A percentile compares a stretch with the other conserved stretches of the same genome.
These are phyloP conservation scores for Auriculariales sp. DNA, from an alignment of 768 basidiomycete species.

Conservation along the genomic window DNA sequence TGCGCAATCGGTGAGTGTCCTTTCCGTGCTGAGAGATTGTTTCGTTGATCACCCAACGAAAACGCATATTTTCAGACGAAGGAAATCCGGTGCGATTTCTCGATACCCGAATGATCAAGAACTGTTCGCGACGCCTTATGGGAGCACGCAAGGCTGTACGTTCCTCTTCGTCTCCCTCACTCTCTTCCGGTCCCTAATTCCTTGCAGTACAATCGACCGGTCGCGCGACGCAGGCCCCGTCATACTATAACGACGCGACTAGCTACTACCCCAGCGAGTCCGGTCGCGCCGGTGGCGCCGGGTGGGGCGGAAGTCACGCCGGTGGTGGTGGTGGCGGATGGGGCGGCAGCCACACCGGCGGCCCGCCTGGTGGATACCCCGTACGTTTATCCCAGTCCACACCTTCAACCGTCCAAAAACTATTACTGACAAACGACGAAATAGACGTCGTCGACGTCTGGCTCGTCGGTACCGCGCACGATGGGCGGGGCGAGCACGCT, in stretches of 20 bases:
- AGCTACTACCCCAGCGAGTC: background rate
- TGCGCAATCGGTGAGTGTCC: background rate
- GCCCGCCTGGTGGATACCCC: background rate
- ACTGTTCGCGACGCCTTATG: no score
- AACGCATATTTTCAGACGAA: no score
- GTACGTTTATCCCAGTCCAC: background rate
- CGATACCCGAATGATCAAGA: no score
- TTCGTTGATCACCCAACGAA: no score
- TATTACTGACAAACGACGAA: background rate
- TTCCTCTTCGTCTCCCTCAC: no score
- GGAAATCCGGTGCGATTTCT: no score
- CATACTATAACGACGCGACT: background rate
- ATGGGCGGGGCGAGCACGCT: background rate
- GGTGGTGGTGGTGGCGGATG: background rate
- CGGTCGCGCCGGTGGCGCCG: background rate
- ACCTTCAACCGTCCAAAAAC: background rate
- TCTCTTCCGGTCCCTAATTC: no score
- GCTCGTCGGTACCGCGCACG: background rate
- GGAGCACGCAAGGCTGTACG: no score
- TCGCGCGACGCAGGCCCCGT: no score
- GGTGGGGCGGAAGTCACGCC: background rate
- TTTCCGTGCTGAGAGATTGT: no score
- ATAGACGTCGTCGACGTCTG: background rate
- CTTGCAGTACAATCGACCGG: no score
- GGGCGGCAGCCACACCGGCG: background rate